A percentile compares a stretch with the other conserved stretches of the same genome.
Conservation (phyloP, 345 rosid genomes). For the Limnanthes douglasii region DNA sequence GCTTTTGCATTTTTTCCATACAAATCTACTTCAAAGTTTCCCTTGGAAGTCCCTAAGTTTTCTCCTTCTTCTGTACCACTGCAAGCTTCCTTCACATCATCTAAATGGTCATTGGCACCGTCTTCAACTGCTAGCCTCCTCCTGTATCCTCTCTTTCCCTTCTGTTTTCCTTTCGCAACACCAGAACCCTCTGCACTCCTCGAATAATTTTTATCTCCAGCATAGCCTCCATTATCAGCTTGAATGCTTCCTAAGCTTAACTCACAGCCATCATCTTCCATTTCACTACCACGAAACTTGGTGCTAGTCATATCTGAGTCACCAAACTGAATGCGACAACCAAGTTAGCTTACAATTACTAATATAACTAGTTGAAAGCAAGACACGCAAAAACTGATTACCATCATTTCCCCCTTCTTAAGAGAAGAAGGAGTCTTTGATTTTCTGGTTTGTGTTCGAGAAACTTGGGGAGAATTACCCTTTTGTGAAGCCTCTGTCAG, state of each 20-base stretch:
- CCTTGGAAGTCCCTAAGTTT: constrained; percentile 23
- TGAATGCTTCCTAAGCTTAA: constrained; percentile 68
- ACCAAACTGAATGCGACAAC: constrained; percentile 26
- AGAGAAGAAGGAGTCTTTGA: constrained; percentile 30
- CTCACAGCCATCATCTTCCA: constrained; percentile 53
- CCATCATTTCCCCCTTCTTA: constrained; percentile 33
- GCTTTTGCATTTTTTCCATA: constrained; percentile 21
- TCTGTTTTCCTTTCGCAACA: constrained; percentile 19
- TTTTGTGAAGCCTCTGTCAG: constrained; percentile 67
- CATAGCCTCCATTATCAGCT: constrained; percentile 37
- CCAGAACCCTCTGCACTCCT: constrained; percentile 24
- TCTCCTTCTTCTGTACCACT: constrained; percentile 85
- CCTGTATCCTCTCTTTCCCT: constrained; percentile 27
- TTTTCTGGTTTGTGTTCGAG: constrained; percentile 40
- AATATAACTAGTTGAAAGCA: too few species aligned
- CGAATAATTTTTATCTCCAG: constrained; percentile 23
- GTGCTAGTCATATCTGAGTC: constrained; percentile 52
- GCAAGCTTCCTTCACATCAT: constrained; percentile 64
- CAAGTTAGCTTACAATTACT: too few species aligned
- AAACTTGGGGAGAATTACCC: constrained; percentile 48
- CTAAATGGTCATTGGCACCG: constrained; percentile 17
- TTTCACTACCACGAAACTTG: constrained; percentile 42
- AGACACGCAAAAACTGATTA: constrained; percentile 18
- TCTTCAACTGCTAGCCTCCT: constrained; percentile 31
- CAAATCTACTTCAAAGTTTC: constrained; percentile 24